Percentiles rank a stretch among this genome's conserved stretches.
phyloP scores from a whole-genome alignment of 176 grass and related monocot species.

The Lolium rigidum region DNA sequence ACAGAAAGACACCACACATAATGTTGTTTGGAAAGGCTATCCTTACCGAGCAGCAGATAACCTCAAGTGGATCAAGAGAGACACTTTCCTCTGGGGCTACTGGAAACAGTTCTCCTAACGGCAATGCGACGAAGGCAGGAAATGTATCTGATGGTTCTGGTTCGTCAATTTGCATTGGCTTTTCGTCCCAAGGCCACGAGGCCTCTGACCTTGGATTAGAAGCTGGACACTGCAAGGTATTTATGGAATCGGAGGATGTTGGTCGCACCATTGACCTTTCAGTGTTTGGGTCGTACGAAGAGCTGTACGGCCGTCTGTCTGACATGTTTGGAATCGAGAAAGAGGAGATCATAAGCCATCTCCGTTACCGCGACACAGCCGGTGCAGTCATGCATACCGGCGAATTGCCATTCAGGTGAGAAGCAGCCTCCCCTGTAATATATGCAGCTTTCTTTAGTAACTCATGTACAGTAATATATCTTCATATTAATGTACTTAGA shows the following conservation, averaged over 20 bases:
- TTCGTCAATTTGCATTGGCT: conserved; percentile 58
- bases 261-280: conserved; percentile 76
- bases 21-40: conserved; percentile 81
- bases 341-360: conserved; percentile 65
- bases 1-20: conserved; percentile 58
- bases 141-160: conserved; percentile 61
- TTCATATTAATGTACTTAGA: neutral
- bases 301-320: conserved; percentile 63
- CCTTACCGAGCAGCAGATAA: conserved; percentile 73
- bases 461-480: neutral
- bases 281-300: conserved; percentile 73
- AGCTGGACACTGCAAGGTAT: conserved; percentile 68
- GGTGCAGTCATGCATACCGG: conserved; percentile 72
- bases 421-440: neutral
- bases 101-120: conserved; percentile 46
- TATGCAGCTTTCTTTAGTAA: neutral
- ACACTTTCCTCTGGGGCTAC: conserved; percentile 54
- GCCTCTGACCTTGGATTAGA: conserved; percentile 60
- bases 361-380: conserved; percentile 65
- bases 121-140: conserved; percentile 43
- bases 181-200: conserved; percentile 40
- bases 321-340: conserved; percentile 84
- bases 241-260: conserved; percentile 79
- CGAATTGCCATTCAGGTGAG: conserved; percentile 77
- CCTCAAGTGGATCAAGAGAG: conserved; percentile 55